Percentiles rank a stretch among this genome's conserved stretches.
phyloP scores from a whole-genome alignment of 2,329 filamentous ascomycete species.

The Pseudophaeomoniella oleicola region DNA sequence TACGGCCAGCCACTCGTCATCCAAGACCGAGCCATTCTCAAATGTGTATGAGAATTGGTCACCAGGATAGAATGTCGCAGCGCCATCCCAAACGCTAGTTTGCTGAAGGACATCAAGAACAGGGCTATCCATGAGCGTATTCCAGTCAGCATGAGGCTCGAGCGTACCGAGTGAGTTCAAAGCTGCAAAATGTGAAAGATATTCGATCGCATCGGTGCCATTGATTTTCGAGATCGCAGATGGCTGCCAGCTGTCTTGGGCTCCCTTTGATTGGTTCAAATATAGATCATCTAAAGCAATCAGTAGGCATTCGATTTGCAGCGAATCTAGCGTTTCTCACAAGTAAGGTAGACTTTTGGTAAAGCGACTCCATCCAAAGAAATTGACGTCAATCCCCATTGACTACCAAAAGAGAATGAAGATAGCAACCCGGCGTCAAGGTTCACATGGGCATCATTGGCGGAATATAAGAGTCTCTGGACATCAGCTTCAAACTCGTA shows the following conservation, averaged over 20 bases:
- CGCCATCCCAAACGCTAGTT: constrained; percentile 16
- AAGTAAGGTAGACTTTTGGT: constrained; percentile 37
- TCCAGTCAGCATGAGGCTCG: constrained; percentile 29
- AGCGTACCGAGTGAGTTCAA: constrained; percentile 20
- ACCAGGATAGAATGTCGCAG: constrained; percentile 17
- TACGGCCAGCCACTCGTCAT: constrained; percentile 11
- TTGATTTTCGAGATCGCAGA: constrained; percentile 19
- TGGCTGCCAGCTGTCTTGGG: constrained; percentile 10
- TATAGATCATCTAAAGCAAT: constrained; percentile 19
- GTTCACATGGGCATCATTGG: constrained; percentile 47
- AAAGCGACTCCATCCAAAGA: constrained; percentile 44
- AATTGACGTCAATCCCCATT: constrained; percentile 40
- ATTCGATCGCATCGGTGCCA: constrained; percentile 12
- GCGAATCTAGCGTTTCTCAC: constrained; percentile 14
- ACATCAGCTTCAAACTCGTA: constrained; percentile 42
- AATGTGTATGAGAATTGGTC: constrained; percentile 14
- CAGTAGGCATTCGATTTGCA: constrained; percentile 18
- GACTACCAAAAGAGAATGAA: constrained; percentile 17
- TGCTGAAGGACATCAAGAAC: constrained; percentile 13
- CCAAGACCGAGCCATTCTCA: constrained; percentile 12
- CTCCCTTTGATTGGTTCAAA: constrained; percentile 6
- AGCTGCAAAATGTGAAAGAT: constrained; percentile 16
- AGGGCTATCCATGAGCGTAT: constrained; percentile 18
- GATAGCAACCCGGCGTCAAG: constrained; percentile 16
- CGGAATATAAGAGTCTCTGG: constrained; percentile 35